phyloP scores from a whole-genome alignment of 139 green algal species.

The Picochlorum sp. region DNA sequence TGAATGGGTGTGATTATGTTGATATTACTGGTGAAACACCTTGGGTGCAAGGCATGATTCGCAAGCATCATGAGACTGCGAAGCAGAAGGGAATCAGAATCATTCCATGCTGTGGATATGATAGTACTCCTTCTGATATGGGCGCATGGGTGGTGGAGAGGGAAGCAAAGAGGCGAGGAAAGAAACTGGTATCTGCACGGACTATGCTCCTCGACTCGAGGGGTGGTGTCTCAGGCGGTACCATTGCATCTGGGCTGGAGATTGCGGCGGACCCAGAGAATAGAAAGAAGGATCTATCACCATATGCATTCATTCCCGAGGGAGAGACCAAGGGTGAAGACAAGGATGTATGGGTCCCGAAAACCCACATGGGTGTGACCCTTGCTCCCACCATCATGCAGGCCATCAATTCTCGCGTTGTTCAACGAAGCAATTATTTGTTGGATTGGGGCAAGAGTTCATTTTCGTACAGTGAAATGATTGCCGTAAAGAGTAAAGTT shows the following conservation, averaged over 20 bases:
- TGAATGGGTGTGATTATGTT: slow-evolving; percentile 64
- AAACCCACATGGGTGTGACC: slow-evolving; percentile 4
- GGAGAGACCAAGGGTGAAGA: slow-evolving; percentile 7
- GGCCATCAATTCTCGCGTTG: slow-evolving; percentile 52
- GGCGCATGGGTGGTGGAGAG: slow-evolving; percentile 49
- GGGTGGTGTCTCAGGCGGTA: slow-evolving; percentile 57
- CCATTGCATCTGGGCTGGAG: slow-evolving; percentile 32
- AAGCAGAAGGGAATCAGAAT: slow-evolving; percentile 37
- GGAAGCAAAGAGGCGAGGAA: slow-evolving; percentile 41
- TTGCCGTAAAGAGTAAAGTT: slow-evolving; percentile 11
- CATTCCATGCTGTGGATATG: slow-evolving; percentile 78
- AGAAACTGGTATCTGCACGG: slow-evolving; percentile 26
- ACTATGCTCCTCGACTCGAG: slow-evolving; percentile 19
- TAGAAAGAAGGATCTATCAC: background rate
- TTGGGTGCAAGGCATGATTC: slow-evolving; percentile 58
- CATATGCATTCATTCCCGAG: slow-evolving; percentile 15
- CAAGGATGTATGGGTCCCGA: slow-evolving; percentile 21
- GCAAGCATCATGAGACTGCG: slow-evolving; percentile 48
- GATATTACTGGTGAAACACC: slow-evolving; percentile 81
- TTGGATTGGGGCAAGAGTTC: slow-evolving; percentile 17
- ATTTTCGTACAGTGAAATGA: slow-evolving; percentile 52
- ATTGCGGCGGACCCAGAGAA: background rate
- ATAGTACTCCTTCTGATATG: slow-evolving; percentile 80
- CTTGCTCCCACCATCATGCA: slow-evolving; percentile 32
- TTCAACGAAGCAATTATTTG: slow-evolving; percentile 51